A percentile compares a stretch with the other conserved stretches of the same genome.
Evolutionary conservation across 139 green algal species (phyloP).

Genomic region (Ettlia oleoabundans): DNA sequence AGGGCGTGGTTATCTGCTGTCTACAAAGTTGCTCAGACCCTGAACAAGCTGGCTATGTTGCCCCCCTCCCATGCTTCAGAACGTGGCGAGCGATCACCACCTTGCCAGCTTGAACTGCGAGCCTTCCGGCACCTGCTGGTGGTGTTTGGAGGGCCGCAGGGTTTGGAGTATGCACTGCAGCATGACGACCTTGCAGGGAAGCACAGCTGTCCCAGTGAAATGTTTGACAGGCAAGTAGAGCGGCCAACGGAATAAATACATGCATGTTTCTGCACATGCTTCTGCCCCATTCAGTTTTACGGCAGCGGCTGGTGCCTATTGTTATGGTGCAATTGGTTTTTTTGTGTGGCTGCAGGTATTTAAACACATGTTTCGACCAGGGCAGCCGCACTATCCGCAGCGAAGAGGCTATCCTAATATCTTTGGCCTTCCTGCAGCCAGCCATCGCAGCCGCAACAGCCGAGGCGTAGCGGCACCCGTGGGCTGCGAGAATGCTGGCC

Average conservation of each 20-base stretch:
- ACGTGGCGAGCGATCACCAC: slow-evolving; percentile 49
- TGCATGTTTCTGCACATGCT: neutral
- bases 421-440: slow-evolving; percentile 58
- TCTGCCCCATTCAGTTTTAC: neutral
- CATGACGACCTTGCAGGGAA: slow-evolving; percentile 19
- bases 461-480: too few relatives aligned
- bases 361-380: slow-evolving; percentile 89
- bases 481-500: too few relatives aligned
- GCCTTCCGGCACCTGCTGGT: slow-evolving; percentile 80
- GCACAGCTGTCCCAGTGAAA: neutral
- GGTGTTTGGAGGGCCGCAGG: slow-evolving; percentile 77
- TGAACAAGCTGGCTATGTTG: neutral
- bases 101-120: slow-evolving; percentile 60
- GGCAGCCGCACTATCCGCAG: slow-evolving; percentile 89
- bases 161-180: slow-evolving; percentile 65
- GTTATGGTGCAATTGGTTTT: neutral
- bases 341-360: slow-evolving; percentile 72
- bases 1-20: too few relatives aligned
- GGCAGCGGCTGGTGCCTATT: neutral
- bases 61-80: slow-evolving; percentile 33
- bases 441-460: slow-evolving; percentile 37
- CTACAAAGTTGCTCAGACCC: too few relatives aligned
- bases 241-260: neutral
- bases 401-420: slow-evolving; percentile 83
- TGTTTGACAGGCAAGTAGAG: slow-evolving; percentile 21